phyloP scores from a whole-genome alignment of 768 basidiomycete species.

The Russula emetica region DNA sequence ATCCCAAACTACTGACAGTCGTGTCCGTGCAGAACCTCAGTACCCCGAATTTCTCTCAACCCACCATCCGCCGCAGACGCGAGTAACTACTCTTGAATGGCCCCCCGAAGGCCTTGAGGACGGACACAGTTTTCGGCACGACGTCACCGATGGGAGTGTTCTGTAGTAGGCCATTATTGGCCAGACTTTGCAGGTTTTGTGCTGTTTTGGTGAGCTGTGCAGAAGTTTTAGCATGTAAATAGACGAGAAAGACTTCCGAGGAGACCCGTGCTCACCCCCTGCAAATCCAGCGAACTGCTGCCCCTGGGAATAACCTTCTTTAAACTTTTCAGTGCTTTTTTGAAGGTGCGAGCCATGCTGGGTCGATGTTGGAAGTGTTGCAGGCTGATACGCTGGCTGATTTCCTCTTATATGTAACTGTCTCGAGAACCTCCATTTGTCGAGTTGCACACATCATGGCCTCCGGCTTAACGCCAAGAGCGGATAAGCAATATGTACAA shows the following conservation, averaged over 20 bases:
- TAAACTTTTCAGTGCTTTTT: not conserved
- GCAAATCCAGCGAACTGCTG: not conserved
- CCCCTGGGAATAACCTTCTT: not conserved
- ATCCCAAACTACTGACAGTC: not conserved
- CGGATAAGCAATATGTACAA: not conserved
- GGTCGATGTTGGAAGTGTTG: not conserved
- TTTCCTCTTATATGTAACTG: not conserved
- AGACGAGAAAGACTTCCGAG: not conserved
- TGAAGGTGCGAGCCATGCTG: not conserved
- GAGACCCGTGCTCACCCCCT: not conserved
- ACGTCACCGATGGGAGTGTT: not conserved
- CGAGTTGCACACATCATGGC: not conserved
- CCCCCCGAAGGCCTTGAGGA: not conserved
- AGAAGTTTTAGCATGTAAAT: not conserved
- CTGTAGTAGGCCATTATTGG: not conserved
- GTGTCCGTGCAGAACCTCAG: not conserved
- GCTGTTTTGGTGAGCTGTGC: not conserved
- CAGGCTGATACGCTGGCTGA: not conserved
- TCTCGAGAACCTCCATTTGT: not conserved
- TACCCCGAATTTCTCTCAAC: not conserved
- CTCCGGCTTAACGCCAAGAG: not conserved
- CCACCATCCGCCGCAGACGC: not conserved
- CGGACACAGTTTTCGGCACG: not conserved
- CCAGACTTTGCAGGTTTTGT: not conserved
- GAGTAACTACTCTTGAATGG: not conserved